phyloP scores from a whole-genome alignment of 2,329 filamentous ascomycete species.

The Coniella lustricola region DNA sequence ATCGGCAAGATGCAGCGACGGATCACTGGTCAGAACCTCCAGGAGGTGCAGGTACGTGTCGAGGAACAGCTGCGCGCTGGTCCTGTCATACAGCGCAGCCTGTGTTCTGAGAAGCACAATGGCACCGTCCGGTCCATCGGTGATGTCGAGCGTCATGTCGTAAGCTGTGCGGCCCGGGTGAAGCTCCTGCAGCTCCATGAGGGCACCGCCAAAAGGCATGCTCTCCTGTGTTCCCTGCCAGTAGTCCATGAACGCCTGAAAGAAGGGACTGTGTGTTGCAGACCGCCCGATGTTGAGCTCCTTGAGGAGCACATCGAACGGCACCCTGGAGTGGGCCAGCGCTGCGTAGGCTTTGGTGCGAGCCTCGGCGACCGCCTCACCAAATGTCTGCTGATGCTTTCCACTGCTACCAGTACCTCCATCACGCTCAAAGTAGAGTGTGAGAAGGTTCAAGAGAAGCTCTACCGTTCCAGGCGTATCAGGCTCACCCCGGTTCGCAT shows the following conservation, averaged over 20 bases:
- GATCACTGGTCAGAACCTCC: constrained; percentile 16
- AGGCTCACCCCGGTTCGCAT: constrained; percentile 37
- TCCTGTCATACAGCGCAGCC: not conserved
- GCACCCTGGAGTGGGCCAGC: constrained; percentile 35
- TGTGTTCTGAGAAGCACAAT: not conserved
- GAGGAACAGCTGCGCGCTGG: constrained; percentile 3
- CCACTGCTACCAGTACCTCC: too few species aligned
- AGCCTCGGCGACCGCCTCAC: constrained; percentile 22
- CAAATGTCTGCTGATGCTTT: not conserved
- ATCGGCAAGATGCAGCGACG: not conserved
- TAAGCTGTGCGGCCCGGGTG: constrained; percentile 19
- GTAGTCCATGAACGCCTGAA: constrained; percentile 36
- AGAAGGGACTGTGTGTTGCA: constrained; percentile 34
- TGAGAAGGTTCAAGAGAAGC: constrained; percentile 41
- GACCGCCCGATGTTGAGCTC: constrained; percentile 34
- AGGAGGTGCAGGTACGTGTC: constrained; percentile 19
- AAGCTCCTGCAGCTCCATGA: not conserved
- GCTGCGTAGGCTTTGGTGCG: constrained; percentile 26
- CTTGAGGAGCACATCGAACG: constrained; percentile 41
- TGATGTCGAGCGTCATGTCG: constrained; percentile 30
- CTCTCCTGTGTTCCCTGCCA: constrained; percentile 4
- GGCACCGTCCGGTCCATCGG: constrained; percentile 22
- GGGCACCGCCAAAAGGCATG: not conserved
- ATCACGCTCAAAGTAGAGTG: constrained; percentile 40
- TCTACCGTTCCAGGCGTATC: too few species aligned